Evolutionary conservation across 2,329 filamentous ascomycete genomes (phyloP), one percentile per base, ranked within the genome.

Genomic region (Arthrobotrys conoides): DNA sequence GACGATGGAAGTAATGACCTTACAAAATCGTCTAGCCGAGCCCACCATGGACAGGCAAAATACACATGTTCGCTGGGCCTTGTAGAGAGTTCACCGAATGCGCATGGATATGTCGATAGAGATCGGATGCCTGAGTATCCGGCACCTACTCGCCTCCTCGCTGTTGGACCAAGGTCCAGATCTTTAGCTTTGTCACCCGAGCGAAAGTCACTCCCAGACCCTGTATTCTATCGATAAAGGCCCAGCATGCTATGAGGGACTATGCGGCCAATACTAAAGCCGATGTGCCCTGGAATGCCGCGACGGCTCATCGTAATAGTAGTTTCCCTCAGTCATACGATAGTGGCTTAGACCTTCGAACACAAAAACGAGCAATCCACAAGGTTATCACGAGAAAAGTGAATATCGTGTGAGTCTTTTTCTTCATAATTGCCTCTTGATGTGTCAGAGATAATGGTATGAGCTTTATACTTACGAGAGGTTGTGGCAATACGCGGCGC

Each of bases 81-180:
- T 41, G 24, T 36, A 61, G 44, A 63, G 48, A 68, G 27, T 51
- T 71, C 63, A 66, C 61, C 33, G 59, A 59, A 53, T 48, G 63
- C 38, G 72, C 68, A 64, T 57, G 68, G 68, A 63, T 48, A 18
- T 16, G 22, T 24, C 44, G 22, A 55, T 44, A 46, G 44, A 72
- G 68, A 78, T 78, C 68, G 75, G 68, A 78, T 78, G 69, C 55
- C 67, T 46, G 33, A 72, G 22, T 63, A 78, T 72, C 75, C 75
- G 75, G 55, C 57, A 57, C 57, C 36, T 61, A 61, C 41, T 72
- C 68, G 68, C 75, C 63, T 64, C 55, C n/a, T 53, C 36, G 41
- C 38, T 46, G 55, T 46, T 38, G 38, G 57, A 70, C 61, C 72
- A 57, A 64, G 75, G 53, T 64, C 68, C 75, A 69, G 68, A 72